A percentile compares a stretch with the other conserved stretches of the same genome.
These are phyloP conservation scores for Tremellales sp. DNA, from an alignment of 1,284 basidiomycete genomes.

Conservation along the genomic window DNA sequence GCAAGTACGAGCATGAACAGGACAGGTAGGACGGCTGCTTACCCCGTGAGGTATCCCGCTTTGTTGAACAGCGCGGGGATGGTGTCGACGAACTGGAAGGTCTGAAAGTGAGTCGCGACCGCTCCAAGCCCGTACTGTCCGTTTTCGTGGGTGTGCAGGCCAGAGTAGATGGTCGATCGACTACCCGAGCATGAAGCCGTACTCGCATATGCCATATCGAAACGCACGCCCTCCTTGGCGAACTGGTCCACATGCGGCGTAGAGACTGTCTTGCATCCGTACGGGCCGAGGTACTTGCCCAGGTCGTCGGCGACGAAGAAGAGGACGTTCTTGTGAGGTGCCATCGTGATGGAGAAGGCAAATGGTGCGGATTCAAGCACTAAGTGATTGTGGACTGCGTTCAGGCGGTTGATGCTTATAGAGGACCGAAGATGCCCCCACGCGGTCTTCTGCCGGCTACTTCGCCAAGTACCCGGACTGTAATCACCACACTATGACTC, in stretches of 20 bases:
- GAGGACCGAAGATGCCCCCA: too few relatives aligned
- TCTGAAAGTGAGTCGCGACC: slow-evolving; percentile 15
- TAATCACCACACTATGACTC: too few relatives aligned
- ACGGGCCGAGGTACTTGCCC: slow-evolving; percentile 18
- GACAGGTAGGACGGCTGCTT: too few relatives aligned
- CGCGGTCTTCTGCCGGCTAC: too few relatives aligned
- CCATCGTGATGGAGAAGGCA: too few relatives aligned
- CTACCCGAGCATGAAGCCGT: slow-evolving; percentile 20
- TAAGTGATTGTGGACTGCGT: too few relatives aligned
- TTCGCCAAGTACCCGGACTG: too few relatives aligned
- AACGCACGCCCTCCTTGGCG: slow-evolving; percentile 12
- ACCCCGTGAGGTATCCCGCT: slow-evolving; percentile 16
- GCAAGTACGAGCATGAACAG: too few relatives aligned
- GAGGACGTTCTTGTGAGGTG: slow-evolving; percentile 22
- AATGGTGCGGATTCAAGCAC: too few relatives aligned
- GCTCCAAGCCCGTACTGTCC: slow-evolving; percentile 22
- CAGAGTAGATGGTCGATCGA: slow-evolving; percentile 22
- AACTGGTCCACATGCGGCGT: slow-evolving; percentile 19
- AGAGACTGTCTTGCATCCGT: slow-evolving; percentile 10
- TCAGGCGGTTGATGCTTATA: too few relatives aligned
- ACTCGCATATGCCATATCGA: slow-evolving; percentile 19
- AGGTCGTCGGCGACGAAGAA: slow-evolving; percentile 26
- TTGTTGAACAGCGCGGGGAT: slow-evolving; percentile 17
- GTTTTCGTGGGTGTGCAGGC: slow-evolving; percentile 25
- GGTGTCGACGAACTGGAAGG: slow-evolving; percentile 17